Evolutionary conservation across 306 rosid genomes (phyloP), one percentile per base, ranked within the genome.

Genomic region (Parietaria judaica): DNA sequence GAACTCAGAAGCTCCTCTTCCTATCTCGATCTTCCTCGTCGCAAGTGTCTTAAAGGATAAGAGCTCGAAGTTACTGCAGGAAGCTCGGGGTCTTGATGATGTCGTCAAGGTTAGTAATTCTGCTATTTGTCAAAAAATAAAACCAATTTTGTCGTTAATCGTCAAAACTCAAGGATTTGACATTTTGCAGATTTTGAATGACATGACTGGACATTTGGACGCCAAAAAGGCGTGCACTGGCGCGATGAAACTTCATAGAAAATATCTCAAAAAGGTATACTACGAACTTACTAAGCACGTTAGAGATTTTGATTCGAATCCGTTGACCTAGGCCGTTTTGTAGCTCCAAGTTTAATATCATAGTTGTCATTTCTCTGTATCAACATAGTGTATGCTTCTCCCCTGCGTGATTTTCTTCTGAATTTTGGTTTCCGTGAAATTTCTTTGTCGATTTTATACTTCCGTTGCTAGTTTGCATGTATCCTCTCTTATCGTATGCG

Each of bases 171-270:
- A 23, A 23, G 31, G 31, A 23, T 23, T 23, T 23, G 31, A 1
- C 31, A 23, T 23, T 23, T 23, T 41, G 39, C 88, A 94, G 99
- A 94, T 94, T 76, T 81, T 94, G 78, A 88, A 94, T 72, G 99
- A 94, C 76, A 83, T 78, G 15, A 84, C 95, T 46, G 99, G 99
- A 73, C 77, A 86, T 75, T 72, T 94, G 49, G 99, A 94, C 75
- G 99, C 99, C 70, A 94, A 76, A 77, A 94, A 86, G 65, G 99
- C 99, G 58, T 94, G 99, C 79, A 67, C 56, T n/a, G 94, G 94
- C 34, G 99, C 99, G 43, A 79, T 94, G 95, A 94, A 94, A 73
- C 95, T 94, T 61, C 99, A 94, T 79, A 94, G 77, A 72, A 94
- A 94, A 61, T 94, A 88, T 76, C 84, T 89, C 41, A 94, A 50